Base-by-base conservation (phyloP, 176 grass and related monocot genomes). In the Pharus latifolius region DNA sequence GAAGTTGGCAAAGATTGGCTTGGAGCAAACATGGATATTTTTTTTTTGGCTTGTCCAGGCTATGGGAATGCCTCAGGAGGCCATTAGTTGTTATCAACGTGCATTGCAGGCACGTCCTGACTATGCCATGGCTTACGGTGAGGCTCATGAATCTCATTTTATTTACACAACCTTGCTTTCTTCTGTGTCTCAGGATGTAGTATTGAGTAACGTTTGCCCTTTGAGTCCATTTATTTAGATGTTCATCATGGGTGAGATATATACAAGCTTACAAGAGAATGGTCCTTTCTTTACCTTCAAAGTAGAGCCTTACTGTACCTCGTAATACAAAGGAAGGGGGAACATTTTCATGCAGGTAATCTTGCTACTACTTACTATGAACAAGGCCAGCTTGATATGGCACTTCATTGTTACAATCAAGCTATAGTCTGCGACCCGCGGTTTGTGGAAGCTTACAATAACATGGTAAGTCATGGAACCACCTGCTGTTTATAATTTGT, bases 91-190 rank as follows among this genome's bases (percentile, higher is more conserved):
- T 78, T 99, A 99, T 79, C 95, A 99, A 44, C 87, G 72, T 76
- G 95, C 90, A 15, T 65, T 99, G 65, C 95, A 88, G 62, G 81
- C 87, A 67, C 95, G 82, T 14, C 87, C 95, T 41, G 78, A 83
- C 82, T 99, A 88, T 64, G 84, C 95, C 16, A 99, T 94, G 49
- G 90, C 95, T 56, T 94, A 91, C 49, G 95, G 95, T 99, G 68
- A 77, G 87, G 56, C 35, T 74, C 43, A 20, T 59, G 34, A 17
- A 33, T 73, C 64, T 69, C n/a, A n/a, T n/a, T n/a, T n/a, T n/a
- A n/a, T n/a, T 38, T 50, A 27, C 55, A 1, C 10, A 69, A 60
- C 52, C 54, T 35, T 69, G 4, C 4, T 79, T 49, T n/a, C n/a
- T n/a, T 56, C 25, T 54, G 16, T 45, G 28, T 49, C 19, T 49